A percentile compares a stretch with the other conserved stretches of the same genome.
Conservation (phyloP, 2,329 filamentous ascomycete species). For the Curvularia lunata region DNA sequence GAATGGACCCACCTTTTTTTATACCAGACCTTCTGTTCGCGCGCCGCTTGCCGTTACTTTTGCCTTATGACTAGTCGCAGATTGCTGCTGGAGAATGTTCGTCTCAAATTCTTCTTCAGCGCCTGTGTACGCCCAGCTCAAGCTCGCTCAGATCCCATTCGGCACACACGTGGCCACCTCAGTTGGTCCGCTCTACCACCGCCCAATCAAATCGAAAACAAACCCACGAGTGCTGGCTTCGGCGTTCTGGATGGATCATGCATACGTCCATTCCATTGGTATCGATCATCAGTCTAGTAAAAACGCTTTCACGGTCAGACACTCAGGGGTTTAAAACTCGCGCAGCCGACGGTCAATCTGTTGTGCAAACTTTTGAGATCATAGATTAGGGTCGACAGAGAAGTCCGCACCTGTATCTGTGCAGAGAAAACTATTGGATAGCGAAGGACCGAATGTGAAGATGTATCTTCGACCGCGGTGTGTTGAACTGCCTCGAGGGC, state of each 20-base stretch:
- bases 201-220: constrained; percentile 5
- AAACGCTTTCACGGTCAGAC: not conserved
- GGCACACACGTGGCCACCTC: not conserved
- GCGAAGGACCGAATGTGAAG: constrained; percentile 6
- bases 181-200: constrained; percentile 2
- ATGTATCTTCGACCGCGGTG: too few species aligned
- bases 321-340: not conserved
- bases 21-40: not conserved
- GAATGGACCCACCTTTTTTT: not conserved
- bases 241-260: not conserved
- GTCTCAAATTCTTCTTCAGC: not conserved
- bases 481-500: too few species aligned
- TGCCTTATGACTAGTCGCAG: not conserved
- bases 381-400: not conserved
- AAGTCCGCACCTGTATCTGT: not conserved
- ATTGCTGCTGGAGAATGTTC: too few species aligned
- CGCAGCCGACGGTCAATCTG: not conserved
- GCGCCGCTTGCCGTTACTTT: not conserved
- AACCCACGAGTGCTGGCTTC: not conserved
- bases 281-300: not conserved
- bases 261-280: not conserved
- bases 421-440: constrained; percentile 3
- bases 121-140: not conserved
- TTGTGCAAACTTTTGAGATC: not conserved
- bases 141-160: constrained; percentile 3